Base-by-base conservation (phyloP, 2,329 filamentous ascomycete genomes). In the Botrytis hyacinthi region DNA sequence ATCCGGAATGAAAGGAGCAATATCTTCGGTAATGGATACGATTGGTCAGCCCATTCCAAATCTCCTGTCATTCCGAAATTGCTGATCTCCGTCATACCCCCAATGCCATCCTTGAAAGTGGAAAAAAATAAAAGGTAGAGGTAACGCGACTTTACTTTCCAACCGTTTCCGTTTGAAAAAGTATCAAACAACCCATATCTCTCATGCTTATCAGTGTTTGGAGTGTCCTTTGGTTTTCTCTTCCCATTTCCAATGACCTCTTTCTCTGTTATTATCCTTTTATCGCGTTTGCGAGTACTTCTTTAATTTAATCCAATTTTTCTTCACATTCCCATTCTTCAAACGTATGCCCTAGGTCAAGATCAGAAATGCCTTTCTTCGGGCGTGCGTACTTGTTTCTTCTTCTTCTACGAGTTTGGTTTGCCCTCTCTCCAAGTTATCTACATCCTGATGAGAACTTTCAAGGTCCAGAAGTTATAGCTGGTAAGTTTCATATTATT, bases 391-490 rank as follows among this genome's bases (percentile, higher is more conserved):
- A 97, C 84, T 86, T 98, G 76, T 84, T 97, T 73, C 87, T 99
- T 79, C 87, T 97, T 80, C 86, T 96, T 78, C 89, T 97, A 80
- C 92, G 96, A 83, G 87, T 98, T 80, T 98, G 95, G 88, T 95
- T 98, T 82, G 95, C 96, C 75, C 85, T 98, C 77, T 95, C 92
- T 76, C 93, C 96, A 74, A 98, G 95, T 86, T 99, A 99, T 83
- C 89, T 99, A 65, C 96, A 99, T 83, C 96, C 96, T 8, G 96
- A 99, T 85, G 96, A 99, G 87, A 96, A 98, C 86, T 99, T 99
- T 80, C 96, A 99, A 84, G 96, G 96, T 51, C 96, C 96, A 26
- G 96, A 99, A 85, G 92, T 98, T 77, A 96, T 98, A 80, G 95
- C 95, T 80, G 95, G 95, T 98, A 89, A 78, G 91, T 84, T 40